phyloP scores from a whole-genome alignment of 441 rosid species.

The Dalechampia spathulata region DNA sequence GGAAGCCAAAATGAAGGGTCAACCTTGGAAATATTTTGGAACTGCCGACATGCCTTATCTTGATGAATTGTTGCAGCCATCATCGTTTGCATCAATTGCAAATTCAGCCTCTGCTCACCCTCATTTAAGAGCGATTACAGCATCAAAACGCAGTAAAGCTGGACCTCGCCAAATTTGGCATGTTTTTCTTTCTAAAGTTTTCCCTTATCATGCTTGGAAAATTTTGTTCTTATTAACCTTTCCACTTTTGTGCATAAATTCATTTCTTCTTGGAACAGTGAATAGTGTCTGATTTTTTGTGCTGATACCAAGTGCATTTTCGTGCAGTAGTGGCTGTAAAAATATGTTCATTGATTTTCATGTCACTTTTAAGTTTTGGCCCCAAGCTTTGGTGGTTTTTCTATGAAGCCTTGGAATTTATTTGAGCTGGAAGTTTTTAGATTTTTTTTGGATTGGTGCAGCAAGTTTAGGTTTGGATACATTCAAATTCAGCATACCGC shows the following conservation, averaged over 20 bases:
- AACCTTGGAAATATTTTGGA: constrained; percentile 91
- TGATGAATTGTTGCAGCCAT: constrained; percentile 92
- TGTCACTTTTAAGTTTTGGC: no score
- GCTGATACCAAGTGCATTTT: no score
- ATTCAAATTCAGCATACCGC: background rate
- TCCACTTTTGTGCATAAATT: background rate
- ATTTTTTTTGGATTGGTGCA: background rate
- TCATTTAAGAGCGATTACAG: constrained; percentile 86
- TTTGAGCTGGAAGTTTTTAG: background rate
- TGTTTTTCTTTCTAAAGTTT: constrained; percentile 20
- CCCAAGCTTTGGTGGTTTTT: background rate
- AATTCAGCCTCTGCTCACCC: constrained; percentile 70
- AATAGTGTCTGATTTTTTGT: no score
- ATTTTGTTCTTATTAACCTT: constrained; percentile 12
- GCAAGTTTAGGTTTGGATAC: background rate
- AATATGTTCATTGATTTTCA: no score
- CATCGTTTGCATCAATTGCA: constrained; percentile 66
- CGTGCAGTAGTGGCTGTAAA: no score
- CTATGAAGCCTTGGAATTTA: background rate
- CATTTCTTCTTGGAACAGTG: background rate
- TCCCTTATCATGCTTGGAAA: constrained; percentile 17
- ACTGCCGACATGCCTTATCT: constrained; percentile 91
- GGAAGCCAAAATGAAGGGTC: constrained; percentile 92
- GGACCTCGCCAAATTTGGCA: constrained; percentile 85
- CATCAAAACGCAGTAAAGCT: constrained; percentile 77